A percentile compares a stretch with the other conserved stretches of the same genome.
Evolutionary conservation across 208 protist genomes (phyloP).

Genomic region (Angomonas desouzai): DNA sequence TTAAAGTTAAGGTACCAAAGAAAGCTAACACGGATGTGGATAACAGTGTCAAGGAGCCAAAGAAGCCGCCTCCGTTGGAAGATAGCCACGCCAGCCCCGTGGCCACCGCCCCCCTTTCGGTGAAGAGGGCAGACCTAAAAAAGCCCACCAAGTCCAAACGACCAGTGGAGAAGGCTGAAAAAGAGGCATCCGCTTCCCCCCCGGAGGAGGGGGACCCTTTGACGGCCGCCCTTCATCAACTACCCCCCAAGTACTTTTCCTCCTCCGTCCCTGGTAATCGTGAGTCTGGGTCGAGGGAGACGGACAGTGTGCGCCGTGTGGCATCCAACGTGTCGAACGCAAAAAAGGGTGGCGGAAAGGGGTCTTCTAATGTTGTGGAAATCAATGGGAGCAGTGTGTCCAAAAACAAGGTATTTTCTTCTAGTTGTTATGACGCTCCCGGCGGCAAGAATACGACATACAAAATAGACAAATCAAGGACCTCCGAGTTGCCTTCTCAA

Average conservation of each 20-base stretch:
- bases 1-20: background rate
- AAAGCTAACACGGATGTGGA: background rate
- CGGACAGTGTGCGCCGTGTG: background rate
- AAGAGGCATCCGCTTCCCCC: background rate
- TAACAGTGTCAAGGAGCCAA: background rate
- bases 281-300: background rate
- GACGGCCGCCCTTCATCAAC: slow-evolving; percentile 4
- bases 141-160: background rate
- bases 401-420: background rate
- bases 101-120: too few species aligned
- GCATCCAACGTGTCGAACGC: background rate
- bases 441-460: background rate
- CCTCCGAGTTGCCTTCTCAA: background rate
- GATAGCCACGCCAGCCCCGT: too few species aligned
- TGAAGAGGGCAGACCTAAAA: background rate
- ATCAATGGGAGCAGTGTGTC: background rate
- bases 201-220: background rate
- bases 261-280: background rate
- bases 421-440: background rate
- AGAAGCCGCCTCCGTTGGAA: too few species aligned
- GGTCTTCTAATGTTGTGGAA: background rate
- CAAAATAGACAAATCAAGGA: background rate
- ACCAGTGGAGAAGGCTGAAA: background rate
- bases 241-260: slow-evolving; percentile 11
- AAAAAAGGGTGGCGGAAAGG: background rate